These are phyloP conservation scores for Boletus rex-veris DNA, from an alignment of 768 basidiomycete species.

Conservation along the genomic window DNA sequence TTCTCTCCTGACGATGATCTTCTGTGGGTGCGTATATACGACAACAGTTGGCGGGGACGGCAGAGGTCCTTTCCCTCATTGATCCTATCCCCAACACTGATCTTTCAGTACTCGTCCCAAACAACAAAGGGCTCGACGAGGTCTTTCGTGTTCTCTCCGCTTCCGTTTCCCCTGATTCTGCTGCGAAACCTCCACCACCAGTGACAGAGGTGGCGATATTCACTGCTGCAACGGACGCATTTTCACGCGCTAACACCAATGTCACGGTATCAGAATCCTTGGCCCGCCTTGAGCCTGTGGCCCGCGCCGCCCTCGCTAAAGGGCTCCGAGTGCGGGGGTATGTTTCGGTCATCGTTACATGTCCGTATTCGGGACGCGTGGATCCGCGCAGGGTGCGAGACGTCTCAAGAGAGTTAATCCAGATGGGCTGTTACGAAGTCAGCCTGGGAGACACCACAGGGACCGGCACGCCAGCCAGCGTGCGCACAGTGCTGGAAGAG, in stretches of 20 bases:
- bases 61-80: conserved; percentile 63
- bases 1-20: not conserved
- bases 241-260: conserved; percentile 84
- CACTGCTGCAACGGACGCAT: conserved; percentile 83
- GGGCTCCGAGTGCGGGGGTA: conserved; percentile 80
- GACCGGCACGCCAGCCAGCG: conserved; percentile 68
- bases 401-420: conserved; percentile 64
- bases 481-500: conserved; percentile 66
- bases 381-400: conserved; percentile 62
- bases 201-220: conserved; percentile 88
- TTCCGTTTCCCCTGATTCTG: conserved; percentile 23
- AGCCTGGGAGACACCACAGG: conserved; percentile 93
- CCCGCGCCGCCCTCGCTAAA: conserved; percentile 51
- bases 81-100: conserved; percentile 51
- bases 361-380: conserved; percentile 83
- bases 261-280: conserved; percentile 70
- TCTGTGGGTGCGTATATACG: not conserved
- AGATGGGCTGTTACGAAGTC: conserved; percentile 95
- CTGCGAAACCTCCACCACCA: conserved; percentile 41
- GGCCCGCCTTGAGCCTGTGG: conserved; percentile 56
- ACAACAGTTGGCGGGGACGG: conserved; percentile 81
- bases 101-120: conserved; percentile 81
- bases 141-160: conserved; percentile 54
- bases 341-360: conserved; percentile 77
- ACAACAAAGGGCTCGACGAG: conserved; percentile 69